phyloP scores from a whole-genome alignment of 768 basidiomycete species.

The Kondoa malvinella region DNA sequence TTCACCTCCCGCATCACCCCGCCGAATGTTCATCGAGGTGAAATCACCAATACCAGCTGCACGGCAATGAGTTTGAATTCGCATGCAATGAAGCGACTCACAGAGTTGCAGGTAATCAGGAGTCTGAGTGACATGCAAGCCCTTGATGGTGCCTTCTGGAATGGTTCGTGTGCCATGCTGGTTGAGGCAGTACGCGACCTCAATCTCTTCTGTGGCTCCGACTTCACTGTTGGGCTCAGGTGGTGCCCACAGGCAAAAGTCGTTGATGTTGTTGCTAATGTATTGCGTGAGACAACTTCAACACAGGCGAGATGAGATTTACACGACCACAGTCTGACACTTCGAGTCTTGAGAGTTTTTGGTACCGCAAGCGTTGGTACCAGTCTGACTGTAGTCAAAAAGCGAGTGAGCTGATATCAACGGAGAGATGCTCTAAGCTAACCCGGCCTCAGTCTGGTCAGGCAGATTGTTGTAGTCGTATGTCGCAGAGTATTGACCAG shows the following conservation, averaged over 20 bases:
- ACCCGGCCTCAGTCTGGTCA: neutral
- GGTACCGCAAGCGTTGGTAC: constrained; percentile 1
- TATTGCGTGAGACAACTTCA: neutral
- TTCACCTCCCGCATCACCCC: constrained; percentile 48
- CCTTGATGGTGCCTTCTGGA: constrained; percentile 16
- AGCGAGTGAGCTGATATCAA: neutral
- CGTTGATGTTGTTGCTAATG: neutral
- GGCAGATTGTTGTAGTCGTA: constrained; percentile 1
- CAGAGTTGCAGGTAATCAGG: constrained; percentile 33
- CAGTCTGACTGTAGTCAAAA: neutral
- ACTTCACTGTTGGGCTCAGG: constrained; percentile 31
- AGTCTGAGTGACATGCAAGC: constrained; percentile 9
- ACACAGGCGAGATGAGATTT: neutral
- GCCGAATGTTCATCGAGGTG: constrained; percentile 48
- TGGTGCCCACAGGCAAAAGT: constrained; percentile 17
- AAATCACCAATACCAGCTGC: constrained; percentile 40
- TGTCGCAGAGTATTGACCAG: neutral
- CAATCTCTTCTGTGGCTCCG: constrained; percentile 47
- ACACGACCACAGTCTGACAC: too few relatives aligned
- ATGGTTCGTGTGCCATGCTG: constrained; percentile 21
- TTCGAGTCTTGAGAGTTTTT: neutral
- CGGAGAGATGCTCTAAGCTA: neutral
- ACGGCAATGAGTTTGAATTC: too few relatives aligned
- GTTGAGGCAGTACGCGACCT: constrained; percentile 57
- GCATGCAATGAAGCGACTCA: too few relatives aligned